These are phyloP conservation scores for Paracorniculantispora psalliotae DNA, from an alignment of 2,329 filamentous ascomycete species.

Conservation along the genomic window DNA sequence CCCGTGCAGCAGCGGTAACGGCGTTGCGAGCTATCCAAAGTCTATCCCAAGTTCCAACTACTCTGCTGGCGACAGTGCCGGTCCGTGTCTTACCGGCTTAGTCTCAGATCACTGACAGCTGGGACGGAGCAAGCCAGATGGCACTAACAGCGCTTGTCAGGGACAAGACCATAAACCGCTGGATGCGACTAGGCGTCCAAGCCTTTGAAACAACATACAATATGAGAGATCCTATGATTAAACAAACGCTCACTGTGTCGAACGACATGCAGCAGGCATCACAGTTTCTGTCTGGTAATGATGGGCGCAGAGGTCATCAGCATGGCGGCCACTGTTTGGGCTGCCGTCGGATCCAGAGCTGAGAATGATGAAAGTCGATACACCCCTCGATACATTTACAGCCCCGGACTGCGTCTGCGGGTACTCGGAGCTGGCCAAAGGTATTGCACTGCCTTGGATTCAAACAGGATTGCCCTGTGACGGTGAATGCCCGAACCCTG, in stretches of 20 bases:
- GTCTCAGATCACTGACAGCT: slow-evolving; percentile 8
- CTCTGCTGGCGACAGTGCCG: neutral
- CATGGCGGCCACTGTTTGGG: neutral
- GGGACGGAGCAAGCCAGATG: neutral
- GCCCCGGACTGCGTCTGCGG: slow-evolving; percentile 1
- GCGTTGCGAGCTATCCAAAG: neutral
- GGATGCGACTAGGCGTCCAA: neutral
- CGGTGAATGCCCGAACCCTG: neutral
- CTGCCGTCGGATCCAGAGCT: slow-evolving; percentile 6
- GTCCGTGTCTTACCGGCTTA: slow-evolving; percentile 1
- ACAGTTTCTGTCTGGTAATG: neutral
- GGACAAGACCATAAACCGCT: neutral
- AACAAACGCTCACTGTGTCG: neutral
- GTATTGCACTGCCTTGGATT: neutral
- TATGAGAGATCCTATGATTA: neutral
- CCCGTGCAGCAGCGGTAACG: neutral
- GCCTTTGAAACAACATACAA: neutral
- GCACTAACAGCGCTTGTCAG: slow-evolving; percentile 9
- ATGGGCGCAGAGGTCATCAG: neutral
- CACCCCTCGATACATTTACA: neutral
- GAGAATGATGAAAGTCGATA: neutral
- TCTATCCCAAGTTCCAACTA: neutral
- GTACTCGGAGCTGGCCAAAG: neutral
- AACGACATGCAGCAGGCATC: neutral
- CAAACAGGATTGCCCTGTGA: neutral